Percentiles rank a stretch among this genome's conserved stretches.
These are phyloP conservation scores for Aspergillus aculeatus DNA, from an alignment of 2,329 filamentous ascomycete species.

Conservation along the genomic window DNA sequence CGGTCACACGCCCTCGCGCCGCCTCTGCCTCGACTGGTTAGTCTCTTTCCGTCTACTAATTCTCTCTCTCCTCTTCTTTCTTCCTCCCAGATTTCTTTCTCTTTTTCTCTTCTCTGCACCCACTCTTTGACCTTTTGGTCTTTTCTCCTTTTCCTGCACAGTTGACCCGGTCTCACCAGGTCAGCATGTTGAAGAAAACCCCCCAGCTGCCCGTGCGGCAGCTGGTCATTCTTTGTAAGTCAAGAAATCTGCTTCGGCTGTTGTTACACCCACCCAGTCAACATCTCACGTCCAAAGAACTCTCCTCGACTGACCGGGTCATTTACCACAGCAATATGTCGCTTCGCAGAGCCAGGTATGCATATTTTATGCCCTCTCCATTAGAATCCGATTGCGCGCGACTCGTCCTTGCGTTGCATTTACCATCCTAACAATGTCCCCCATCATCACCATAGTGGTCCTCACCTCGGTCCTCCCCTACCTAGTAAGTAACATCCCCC, in stretches of 20 bases:
- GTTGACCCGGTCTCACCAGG: too few species aligned
- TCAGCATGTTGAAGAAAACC: not conserved
- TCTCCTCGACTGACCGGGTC: constrained; percentile 6
- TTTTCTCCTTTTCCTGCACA: not conserved
- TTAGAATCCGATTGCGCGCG: too few species aligned
- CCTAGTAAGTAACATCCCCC: constrained; percentile 37
- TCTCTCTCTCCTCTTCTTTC: constrained; percentile 4
- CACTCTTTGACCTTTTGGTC: not conserved
- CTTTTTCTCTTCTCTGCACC: constrained; percentile 3
- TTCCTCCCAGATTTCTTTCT: not conserved
- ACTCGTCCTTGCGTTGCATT: too few species aligned
- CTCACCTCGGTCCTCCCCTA: constrained; percentile 69
- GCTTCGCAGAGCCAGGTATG: constrained; percentile 69
- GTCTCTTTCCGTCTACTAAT: not conserved
- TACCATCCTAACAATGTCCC: not conserved
- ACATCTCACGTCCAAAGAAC: too few species aligned
- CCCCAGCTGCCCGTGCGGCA: constrained; percentile 74
- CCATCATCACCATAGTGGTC: constrained; percentile 36
- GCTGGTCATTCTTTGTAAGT: constrained; percentile 71
- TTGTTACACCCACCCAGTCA: too few species aligned
- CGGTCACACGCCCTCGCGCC: not conserved
- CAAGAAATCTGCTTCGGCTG: not conserved
- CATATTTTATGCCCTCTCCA: not conserved
- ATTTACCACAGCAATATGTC: constrained; percentile 65
- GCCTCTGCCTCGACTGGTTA: not conserved